Evolutionary conservation across 2,329 filamentous ascomycete genomes (phyloP).

Genomic region (Colletotrichum nymphaeae): DNA sequence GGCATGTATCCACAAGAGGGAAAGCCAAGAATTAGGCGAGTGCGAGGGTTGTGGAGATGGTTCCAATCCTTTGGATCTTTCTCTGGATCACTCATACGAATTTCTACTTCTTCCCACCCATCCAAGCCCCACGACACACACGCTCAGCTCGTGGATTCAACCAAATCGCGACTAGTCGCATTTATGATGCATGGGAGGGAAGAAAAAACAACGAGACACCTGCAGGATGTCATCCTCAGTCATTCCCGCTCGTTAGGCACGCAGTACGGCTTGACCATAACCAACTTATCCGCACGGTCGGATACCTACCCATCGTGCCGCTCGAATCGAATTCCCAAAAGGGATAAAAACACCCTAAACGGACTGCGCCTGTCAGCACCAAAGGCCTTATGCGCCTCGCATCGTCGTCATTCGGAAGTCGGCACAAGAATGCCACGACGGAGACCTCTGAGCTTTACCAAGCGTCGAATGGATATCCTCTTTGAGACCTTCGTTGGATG

Average conservation of each 20-base stretch:
- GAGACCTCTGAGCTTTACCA: background rate
- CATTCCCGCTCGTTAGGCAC: background rate
- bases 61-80: background rate
- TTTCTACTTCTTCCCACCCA: background rate
- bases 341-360: constrained; percentile 22
- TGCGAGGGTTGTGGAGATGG: constrained; percentile 4
- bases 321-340: constrained; percentile 41
- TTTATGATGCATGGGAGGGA: background rate
- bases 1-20: background rate
- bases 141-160: background rate
- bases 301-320: background rate
- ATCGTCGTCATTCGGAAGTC: constrained; percentile 7
- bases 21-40: constrained; percentile 5
- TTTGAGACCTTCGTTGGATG: background rate
- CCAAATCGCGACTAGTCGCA: background rate
- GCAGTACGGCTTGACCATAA: background rate
- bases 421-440: constrained; percentile 5
- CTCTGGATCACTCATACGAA: background rate
- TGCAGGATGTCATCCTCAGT: background rate
- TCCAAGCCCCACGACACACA: background rate
- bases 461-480: background rate
- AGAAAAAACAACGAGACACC: background rate
- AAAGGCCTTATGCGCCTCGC: background rate
- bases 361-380: constrained; percentile 1
- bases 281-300: background rate